phyloP scores from a whole-genome alignment of 2,329 filamentous ascomycete genomes.

The Penicillium sp. region DNA sequence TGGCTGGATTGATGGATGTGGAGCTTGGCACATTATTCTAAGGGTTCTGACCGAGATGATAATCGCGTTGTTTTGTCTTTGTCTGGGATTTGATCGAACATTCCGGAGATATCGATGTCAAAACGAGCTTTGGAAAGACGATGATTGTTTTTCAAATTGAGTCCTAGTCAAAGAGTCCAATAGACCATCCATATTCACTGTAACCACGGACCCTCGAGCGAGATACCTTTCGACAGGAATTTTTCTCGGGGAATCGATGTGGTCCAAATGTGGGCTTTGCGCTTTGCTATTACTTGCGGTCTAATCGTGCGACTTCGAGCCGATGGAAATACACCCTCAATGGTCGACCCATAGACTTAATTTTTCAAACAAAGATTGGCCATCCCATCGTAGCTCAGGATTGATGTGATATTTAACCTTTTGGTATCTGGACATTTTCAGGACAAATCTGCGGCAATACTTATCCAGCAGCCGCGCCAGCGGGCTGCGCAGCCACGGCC shows the following conservation, averaged over 20 bases:
- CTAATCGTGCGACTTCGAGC: neutral
- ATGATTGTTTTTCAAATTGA: neutral
- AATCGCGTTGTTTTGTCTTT: neutral
- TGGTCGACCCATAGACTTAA: neutral
- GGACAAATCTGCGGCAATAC: slow-evolving; percentile 1
- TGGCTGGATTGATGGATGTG: slow-evolving; percentile 21
- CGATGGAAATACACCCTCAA: neutral
- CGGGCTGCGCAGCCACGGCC: slow-evolving; percentile 37
- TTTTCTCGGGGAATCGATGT: neutral
- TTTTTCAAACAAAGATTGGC: neutral
- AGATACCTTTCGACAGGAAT: neutral
- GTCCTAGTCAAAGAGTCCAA: neutral
- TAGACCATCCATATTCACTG: neutral
- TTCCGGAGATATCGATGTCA: neutral
- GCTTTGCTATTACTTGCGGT: too few species aligned
- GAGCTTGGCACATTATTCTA: slow-evolving; percentile 36
- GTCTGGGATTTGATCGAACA: neutral
- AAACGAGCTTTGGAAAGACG: neutral
- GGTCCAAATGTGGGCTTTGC: too few species aligned
- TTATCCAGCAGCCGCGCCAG: slow-evolving; percentile 31
- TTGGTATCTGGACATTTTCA: slow-evolving; percentile 10
- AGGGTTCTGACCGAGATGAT: neutral
- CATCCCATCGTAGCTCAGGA: too few species aligned
- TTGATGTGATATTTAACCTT: neutral
- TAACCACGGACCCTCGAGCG: neutral